Evolutionary conservation across 768 basidiomycete species (phyloP).

Genomic region (Epithele typhae): DNA sequence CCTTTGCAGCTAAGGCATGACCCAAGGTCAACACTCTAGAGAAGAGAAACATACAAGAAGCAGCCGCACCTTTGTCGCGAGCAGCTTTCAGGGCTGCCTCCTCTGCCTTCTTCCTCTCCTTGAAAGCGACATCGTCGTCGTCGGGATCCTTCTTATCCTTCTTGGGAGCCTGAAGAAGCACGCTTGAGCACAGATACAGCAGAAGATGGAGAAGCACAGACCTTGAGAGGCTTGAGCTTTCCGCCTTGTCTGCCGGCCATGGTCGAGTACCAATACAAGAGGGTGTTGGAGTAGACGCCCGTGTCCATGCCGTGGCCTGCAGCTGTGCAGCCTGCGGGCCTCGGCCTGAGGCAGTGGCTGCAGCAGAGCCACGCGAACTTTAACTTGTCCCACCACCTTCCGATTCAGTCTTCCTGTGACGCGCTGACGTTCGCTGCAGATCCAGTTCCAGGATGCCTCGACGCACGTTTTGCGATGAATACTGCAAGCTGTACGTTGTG

Average conservation of each 20-base stretch:
- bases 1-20: conserved; percentile 44
- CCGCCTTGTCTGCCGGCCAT: conserved; percentile 77
- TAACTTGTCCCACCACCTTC: too few species aligned
- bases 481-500: too few species aligned
- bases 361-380: too few species aligned
- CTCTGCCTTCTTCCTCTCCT: conserved; percentile 74
- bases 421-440: too few species aligned
- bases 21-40: background rate
- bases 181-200: background rate
- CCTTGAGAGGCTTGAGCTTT: conserved; percentile 87
- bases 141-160: conserved; percentile 71
- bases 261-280: conserved; percentile 7
- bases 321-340: too few species aligned
- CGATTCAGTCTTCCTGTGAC: too few species aligned
- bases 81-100: conserved; percentile 69
- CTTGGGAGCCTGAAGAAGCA: conserved; percentile 64
- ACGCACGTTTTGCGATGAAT: too few species aligned
- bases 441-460: too few species aligned
- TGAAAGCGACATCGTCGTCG: conserved; percentile 69
- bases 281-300: too few species aligned
- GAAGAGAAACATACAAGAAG: background rate
- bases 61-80: conserved; percentile 59
- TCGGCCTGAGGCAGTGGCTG: too few species aligned
- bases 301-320: too few species aligned
- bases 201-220: conserved; percentile 18